phyloP scores from a whole-genome alignment of 192 early-diverging fungal species.

The Coemansia nantahalensis region DNA sequence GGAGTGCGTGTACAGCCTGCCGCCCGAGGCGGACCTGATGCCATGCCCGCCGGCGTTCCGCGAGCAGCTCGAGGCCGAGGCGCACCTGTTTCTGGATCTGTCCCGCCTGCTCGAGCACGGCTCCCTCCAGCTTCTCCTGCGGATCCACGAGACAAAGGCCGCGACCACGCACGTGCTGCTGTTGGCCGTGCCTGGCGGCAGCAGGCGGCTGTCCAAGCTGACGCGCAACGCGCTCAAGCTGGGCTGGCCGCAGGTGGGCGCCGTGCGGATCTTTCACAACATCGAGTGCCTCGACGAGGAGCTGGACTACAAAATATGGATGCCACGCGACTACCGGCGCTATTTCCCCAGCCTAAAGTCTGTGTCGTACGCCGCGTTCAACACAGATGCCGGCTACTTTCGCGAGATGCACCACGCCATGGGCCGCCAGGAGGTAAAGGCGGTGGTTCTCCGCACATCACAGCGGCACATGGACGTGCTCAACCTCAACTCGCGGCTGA shows the following conservation, averaged over 20 bases:
- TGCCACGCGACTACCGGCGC: conserved; percentile 51
- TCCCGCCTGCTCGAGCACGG: conserved; percentile 40
- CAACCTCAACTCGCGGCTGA: conserved; percentile 43
- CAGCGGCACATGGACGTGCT: conserved; percentile 49
- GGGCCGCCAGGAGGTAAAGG: conserved; percentile 39
- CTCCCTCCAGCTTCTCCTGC: conserved; percentile 44
- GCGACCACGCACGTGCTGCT: conserved; percentile 43
- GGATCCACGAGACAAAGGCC: conserved; percentile 48
- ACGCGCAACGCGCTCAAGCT: conserved; percentile 49
- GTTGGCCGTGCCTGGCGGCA: conserved; percentile 33
- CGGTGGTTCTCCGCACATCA: conserved; percentile 45
- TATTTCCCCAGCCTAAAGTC: conserved; percentile 44
- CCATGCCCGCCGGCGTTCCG: conserved; percentile 44
- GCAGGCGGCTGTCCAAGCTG: conserved; percentile 27
- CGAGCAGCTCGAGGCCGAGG: conserved; percentile 47
- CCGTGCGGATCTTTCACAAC: conserved; percentile 41
- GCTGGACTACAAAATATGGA: conserved; percentile 51
- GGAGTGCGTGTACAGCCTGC: conserved; percentile 39
- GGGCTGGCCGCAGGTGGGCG: conserved; percentile 46
- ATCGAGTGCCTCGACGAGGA: conserved; percentile 40
- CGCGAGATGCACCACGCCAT: conserved; percentile 51
- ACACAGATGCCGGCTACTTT: conserved; percentile 35
- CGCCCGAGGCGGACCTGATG: conserved; percentile 45
- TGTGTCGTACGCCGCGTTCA: conserved; percentile 42
- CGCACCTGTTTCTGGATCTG: conserved; percentile 40